phyloP scores from a whole-genome alignment of 208 protist genomes.

The Acanthamoeba culbertsoni region DNA sequence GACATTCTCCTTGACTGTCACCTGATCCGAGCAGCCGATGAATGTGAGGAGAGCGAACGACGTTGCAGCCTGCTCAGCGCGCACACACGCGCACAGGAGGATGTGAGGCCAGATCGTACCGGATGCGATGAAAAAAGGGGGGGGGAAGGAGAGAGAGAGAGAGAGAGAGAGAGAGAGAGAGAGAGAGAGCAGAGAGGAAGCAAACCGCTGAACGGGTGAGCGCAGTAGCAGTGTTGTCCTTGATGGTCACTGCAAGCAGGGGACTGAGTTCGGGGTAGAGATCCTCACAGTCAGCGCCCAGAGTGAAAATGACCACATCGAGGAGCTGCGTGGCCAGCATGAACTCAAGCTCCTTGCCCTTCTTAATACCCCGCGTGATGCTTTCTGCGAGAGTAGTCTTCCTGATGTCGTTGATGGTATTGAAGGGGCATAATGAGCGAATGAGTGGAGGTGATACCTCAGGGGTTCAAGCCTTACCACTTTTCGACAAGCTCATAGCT shows the following conservation, averaged over 20 bases:
- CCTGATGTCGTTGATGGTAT: background rate
- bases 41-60: background rate
- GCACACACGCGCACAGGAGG: background rate
- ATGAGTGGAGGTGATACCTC: background rate
- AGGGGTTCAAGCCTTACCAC: background rate
- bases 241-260: background rate
- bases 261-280: conserved; percentile 22
- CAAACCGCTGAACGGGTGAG: background rate
- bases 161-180: no score
- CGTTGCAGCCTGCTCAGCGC: background rate
- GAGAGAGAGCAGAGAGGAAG: background rate
- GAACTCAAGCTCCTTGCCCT: conserved; percentile 14
- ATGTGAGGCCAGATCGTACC: background rate
- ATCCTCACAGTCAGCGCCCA: conserved; percentile 35
- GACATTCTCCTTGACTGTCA: background rate
- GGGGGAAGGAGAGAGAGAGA: background rate
- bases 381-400: background rate
- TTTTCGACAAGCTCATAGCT: conserved; percentile 21
- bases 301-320: conserved; percentile 1
- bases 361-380: conserved; percentile 32
- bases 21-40: conserved; percentile 13
- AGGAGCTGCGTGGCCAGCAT: conserved; percentile 21
- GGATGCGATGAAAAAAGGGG: background rate
- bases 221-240: background rate
- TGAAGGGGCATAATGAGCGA: background rate